Evolutionary conservation across 2,329 filamentous ascomycete genomes (phyloP), one percentile per base, ranked within the genome.

Genomic region (Aureobasidium melanogenum): DNA sequence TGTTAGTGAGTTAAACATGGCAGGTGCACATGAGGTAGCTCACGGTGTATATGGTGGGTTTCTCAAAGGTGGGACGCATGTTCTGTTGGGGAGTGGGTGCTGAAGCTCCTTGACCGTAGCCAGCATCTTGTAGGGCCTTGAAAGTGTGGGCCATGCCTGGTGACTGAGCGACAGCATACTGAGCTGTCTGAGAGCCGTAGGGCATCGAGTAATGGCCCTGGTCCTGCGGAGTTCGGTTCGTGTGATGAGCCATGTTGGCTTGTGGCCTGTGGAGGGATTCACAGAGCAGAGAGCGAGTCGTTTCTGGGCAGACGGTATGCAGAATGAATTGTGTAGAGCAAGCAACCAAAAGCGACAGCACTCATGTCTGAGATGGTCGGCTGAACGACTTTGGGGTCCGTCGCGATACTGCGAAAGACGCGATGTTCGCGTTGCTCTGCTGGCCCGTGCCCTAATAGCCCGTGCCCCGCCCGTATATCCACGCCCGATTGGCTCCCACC

Each of bases 21-120:
- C 9, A 39, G 19, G 28, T 43, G 26, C 10, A 19, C 10, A 34
- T 32, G 2, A 7, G 28, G 6, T 10, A 36, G 67, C 75, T 54
- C 67, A 79, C 77, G 9, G 78, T 80, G 66, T 80, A 80, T 64
- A 80, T 80, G 67, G 80, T 77, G 47, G 78, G 76, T 69, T 72
- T 69, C 36, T 77, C 69, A 26, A 50, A 61, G 8, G 48, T 62
- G 48, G 56, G 52, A 58, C 58, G 61, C 61, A 62, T 56, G 38
- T 32, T 44, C 19, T 30, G 38, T 22, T 38, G 44, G n/a, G 56
- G 34, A 48, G 56, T 6, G n/a, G 43, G 56, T 28, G 56, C 44
- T 32, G 43, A 41, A 17, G 56, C 56, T n/a, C 43, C 43, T 30
- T 57, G 51, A 19, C 60, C 50, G n/a, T 62, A 62, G 26, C 39